Conservation (phyloP, 2,329 filamentous ascomycete genomes). For the Aspergillus sp. region DNA sequence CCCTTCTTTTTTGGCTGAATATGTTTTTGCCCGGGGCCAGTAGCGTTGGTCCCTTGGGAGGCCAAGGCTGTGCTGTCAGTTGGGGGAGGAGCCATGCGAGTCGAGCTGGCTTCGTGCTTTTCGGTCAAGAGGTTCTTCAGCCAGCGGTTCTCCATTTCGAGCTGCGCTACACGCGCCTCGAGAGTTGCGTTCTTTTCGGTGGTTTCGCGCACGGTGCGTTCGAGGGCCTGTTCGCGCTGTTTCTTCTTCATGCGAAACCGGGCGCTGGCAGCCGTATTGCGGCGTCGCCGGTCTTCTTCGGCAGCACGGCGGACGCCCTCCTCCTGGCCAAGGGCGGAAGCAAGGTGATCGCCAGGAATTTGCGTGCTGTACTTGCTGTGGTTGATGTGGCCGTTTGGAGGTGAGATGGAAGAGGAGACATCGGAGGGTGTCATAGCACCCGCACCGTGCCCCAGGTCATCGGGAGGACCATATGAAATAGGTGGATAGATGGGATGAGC, state of each 20-base stretch:
- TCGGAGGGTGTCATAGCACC: conserved; percentile 44
- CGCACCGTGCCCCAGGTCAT: conserved; percentile 38
- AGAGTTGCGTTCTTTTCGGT: conserved; percentile 73
- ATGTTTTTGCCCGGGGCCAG: conserved; percentile 36
- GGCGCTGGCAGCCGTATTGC: conserved; percentile 85
- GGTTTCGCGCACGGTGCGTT: conserved; percentile 79
- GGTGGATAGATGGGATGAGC: conserved; percentile 42
- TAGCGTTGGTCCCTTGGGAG: conserved; percentile 23
- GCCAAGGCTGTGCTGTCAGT: conserved; percentile 24
- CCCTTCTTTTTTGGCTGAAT: conserved; percentile 44
- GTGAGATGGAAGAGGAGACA: conserved; percentile 45
- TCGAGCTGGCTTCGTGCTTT: conserved; percentile 61
- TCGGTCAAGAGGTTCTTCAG: conserved; percentile 77
- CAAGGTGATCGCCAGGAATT: conserved; percentile 40
- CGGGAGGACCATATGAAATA: conserved; percentile 37
- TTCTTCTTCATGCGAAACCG: conserved; percentile 96
- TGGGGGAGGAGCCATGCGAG: conserved; percentile 28
- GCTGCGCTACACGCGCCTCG: conserved; percentile 71
- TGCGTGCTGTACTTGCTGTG: conserved; percentile 45
- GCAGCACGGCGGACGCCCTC: conserved; percentile 72
- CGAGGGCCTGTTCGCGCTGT: conserved; percentile 84
- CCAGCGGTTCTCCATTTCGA: conserved; percentile 84
- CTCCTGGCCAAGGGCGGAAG: conserved; percentile 61
- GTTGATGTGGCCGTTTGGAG: conserved; percentile 42
- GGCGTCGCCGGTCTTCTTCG: conserved; percentile 85